Evolutionary conservation across 2,329 filamentous ascomycete species (phyloP).

Genomic region (Microdochium trichocladiopsis): DNA sequence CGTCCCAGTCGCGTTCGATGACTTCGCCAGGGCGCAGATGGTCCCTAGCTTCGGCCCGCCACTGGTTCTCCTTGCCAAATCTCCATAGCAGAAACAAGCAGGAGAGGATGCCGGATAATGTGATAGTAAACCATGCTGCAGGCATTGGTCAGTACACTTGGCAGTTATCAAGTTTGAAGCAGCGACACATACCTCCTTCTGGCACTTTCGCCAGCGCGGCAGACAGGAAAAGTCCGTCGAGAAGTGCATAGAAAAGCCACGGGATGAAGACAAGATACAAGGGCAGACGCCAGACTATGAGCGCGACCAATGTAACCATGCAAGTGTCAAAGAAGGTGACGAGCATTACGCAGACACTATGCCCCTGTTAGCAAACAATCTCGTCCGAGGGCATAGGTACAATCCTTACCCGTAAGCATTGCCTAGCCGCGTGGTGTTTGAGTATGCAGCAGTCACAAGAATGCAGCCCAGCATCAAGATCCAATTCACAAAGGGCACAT

Average conservation of each 20-base stretch:
- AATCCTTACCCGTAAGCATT: slow-evolving; percentile 57
- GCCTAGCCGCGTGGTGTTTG: slow-evolving; percentile 57
- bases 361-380: not conserved
- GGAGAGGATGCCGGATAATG: slow-evolving; percentile 55
- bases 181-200: slow-evolving; percentile 42
- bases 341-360: slow-evolving; percentile 64
- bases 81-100: slow-evolving; percentile 67
- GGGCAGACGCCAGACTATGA: slow-evolving; percentile 64
- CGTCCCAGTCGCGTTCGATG: slow-evolving; percentile 10
- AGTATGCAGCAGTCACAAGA: slow-evolving; percentile 65
- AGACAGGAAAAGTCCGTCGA: slow-evolving; percentile 66
- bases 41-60: slow-evolving; percentile 61
- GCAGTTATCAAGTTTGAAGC: not conserved
- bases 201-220: slow-evolving; percentile 67
- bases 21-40: slow-evolving; percentile 41
- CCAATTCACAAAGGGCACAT: slow-evolving; percentile 72
- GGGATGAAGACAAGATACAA: slow-evolving; percentile 51
- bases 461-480: slow-evolving; percentile 69
- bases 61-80: slow-evolving; percentile 73
- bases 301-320: slow-evolving; percentile 64
- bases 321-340: slow-evolving; percentile 74
- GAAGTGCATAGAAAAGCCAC: slow-evolving; percentile 55
- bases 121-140: slow-evolving; percentile 63
- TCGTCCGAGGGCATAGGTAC: not conserved
- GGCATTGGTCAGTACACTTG: not conserved